These are phyloP conservation scores for Tylopilus vinaceipallidus DNA, from an alignment of 768 basidiomycete species.

Conservation along the genomic window DNA sequence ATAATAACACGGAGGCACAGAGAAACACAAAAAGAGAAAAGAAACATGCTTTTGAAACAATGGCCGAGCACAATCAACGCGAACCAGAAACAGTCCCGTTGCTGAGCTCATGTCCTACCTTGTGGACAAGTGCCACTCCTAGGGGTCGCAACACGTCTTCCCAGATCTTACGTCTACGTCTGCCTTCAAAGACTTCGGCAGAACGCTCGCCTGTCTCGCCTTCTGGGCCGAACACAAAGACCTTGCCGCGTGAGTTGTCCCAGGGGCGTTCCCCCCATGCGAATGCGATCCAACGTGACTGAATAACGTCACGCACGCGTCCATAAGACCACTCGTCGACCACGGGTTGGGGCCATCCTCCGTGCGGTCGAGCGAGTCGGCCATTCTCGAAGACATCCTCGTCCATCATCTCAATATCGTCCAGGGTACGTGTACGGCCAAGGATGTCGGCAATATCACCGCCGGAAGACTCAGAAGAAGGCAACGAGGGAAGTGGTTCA, in stretches of 20 bases:
- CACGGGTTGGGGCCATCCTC: constrained; percentile 53
- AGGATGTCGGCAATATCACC: constrained; percentile 19
- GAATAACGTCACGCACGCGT: constrained; percentile 68
- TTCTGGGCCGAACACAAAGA: constrained; percentile 80
- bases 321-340: constrained; percentile 68
- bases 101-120: constrained; percentile 70
- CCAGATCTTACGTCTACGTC: constrained; percentile 61
- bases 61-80: constrained; percentile 14
- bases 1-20: constrained; percentile 3
- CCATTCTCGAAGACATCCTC: constrained; percentile 19
- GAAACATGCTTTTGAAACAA: constrained; percentile 9
- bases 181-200: constrained; percentile 59
- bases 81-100: constrained; percentile 51
- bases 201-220: constrained; percentile 78
- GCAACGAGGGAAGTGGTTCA: constrained; percentile 27
- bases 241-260: constrained; percentile 52
- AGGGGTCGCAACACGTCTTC: constrained; percentile 64
- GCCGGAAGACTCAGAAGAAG: constrained; percentile 29
- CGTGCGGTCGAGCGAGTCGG: constrained; percentile 17
- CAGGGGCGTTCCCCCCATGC: constrained; percentile 74
- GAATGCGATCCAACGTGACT: constrained; percentile 73
- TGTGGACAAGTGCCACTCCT: constrained; percentile 65
- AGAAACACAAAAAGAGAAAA: not conserved
- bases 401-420: constrained; percentile 29
- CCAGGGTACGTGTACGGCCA: constrained; percentile 19